Base-by-base conservation (phyloP, 768 basidiomycete species). In the Cytidiella melzeri region DNA sequence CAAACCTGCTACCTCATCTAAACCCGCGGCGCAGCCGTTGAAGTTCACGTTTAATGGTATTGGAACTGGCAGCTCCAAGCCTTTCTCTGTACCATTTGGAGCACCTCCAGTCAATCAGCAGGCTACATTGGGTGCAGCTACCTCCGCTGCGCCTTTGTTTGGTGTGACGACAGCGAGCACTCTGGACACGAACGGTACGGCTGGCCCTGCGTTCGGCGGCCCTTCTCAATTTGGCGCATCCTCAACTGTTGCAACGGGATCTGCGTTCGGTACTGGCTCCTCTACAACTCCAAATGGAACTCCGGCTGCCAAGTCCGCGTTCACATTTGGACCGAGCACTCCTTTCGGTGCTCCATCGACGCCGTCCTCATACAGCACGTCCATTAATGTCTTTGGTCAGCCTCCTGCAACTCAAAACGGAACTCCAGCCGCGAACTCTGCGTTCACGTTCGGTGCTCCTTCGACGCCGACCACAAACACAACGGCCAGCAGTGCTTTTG, bases 11-110 rank as follows among this genome's bases (percentile, higher is more conserved):
- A 21, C 27, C 15, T 11, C 25, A 18, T 20, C 41, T 9, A 27
- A 19, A 9, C 5, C 46, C 12, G 23, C 20, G 25, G 28, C 25
- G 27, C 19, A 15, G 13, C 53, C 25, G 34, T 47, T 41, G 15
- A 57, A 57, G 39, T 54, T 57, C 50, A 50, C 21, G 37, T 54
- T 54, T 19, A 47, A 53, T 18, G 30, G 34, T 27, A 41, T 41
- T 20, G 30, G 48, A n/a, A 18, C 54, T 5, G 34, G 46, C 2
- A 57, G 45, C 0, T 23, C 46, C 12, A 42, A 52, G 37, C 47
- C 57, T 3, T 54, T 43, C 41, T 57, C 55, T 24, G 48, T n/a
- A n/a, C n/a, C 48, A 15, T 58, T 58, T 20, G 56, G 49, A 2
- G 18, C 36, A 4, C 24, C 37, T 41, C 42, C 49, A 1, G n/a